phyloP scores from a whole-genome alignment of 805 yeast genomes.

The Zygoascus bituminiphila region DNA sequence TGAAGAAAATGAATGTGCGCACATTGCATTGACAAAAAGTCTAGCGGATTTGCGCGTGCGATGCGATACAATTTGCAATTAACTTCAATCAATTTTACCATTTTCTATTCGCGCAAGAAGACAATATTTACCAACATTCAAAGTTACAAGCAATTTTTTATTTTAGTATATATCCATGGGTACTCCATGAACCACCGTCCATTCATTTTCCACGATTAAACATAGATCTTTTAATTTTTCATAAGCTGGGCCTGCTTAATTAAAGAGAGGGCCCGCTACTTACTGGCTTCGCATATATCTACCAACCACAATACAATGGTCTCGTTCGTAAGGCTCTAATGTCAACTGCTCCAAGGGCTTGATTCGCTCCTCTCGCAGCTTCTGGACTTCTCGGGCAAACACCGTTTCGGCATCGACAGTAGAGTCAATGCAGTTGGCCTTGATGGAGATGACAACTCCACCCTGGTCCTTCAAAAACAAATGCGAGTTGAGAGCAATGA shows the following conservation, averaged over 20 bases:
- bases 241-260: too few relatives aligned
- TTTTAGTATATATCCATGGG: background rate
- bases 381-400: slow-evolving; percentile 98
- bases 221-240: background rate
- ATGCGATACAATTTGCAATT: too few relatives aligned
- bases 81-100: too few relatives aligned
- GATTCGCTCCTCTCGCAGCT: slow-evolving; percentile 96
- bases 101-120: too few relatives aligned
- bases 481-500: slow-evolving; percentile 96
- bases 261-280: background rate
- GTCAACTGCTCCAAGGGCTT: slow-evolving; percentile 98
- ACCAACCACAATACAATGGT: slow-evolving; percentile 98
- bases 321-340: slow-evolving; percentile 99
- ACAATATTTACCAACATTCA: too few relatives aligned
- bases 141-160: background rate
- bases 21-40: too few relatives aligned
- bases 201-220: background rate
- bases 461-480: slow-evolving; percentile 97
- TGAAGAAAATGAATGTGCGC: too few relatives aligned
- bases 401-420: slow-evolving; percentile 99
- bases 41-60: too few relatives aligned
- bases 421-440: slow-evolving; percentile 99
- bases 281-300: slow-evolving; percentile 73
- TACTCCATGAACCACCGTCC: background rate
- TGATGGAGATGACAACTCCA: slow-evolving; percentile 96